phyloP scores from a whole-genome alignment of 1,284 basidiomycete genomes.

The Cryptococcus deneoformans region DNA sequence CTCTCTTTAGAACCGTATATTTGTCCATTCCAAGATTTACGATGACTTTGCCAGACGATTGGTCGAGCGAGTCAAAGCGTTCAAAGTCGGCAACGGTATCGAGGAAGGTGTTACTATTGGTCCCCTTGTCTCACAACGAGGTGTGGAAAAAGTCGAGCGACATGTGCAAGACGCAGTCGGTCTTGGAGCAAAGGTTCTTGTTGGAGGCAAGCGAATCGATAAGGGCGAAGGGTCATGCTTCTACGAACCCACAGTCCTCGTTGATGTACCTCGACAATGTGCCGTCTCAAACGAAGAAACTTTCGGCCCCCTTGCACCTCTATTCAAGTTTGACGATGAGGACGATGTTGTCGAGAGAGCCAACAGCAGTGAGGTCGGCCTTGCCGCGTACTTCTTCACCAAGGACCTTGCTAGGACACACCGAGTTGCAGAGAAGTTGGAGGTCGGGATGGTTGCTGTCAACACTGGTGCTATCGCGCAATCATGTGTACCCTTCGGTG shows the following conservation, averaged over 20 bases:
- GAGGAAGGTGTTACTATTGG: slow-evolving; percentile 76
- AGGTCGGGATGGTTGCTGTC: slow-evolving; percentile 78
- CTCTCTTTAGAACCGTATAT: slow-evolving; percentile 62
- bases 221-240: slow-evolving; percentile 56
- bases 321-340: slow-evolving; percentile 79
- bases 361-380: slow-evolving; percentile 75
- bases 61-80: slow-evolving; percentile 59
- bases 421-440: slow-evolving; percentile 86
- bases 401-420: slow-evolving; percentile 80
- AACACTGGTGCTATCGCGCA: slow-evolving; percentile 80
- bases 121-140: slow-evolving; percentile 80
- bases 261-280: slow-evolving; percentile 68
- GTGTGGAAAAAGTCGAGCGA: slow-evolving; percentile 75
- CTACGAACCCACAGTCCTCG: slow-evolving; percentile 82
- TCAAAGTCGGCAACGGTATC: slow-evolving; percentile 85
- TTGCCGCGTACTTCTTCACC: slow-evolving; percentile 90
- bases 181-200: slow-evolving; percentile 77
- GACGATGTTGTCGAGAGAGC: slow-evolving; percentile 82
- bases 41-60: slow-evolving; percentile 33
- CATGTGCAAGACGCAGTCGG: slow-evolving; percentile 82
- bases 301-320: slow-evolving; percentile 65
- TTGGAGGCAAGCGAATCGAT: slow-evolving; percentile 70
- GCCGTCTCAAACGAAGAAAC: slow-evolving; percentile 72
- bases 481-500: slow-evolving; percentile 83
- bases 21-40: slow-evolving; percentile 61